A percentile compares a stretch with the other conserved stretches of the same genome.
phyloP scores from a whole-genome alignment of 805 yeast species.

The Saccharomycopsis sp. region DNA sequence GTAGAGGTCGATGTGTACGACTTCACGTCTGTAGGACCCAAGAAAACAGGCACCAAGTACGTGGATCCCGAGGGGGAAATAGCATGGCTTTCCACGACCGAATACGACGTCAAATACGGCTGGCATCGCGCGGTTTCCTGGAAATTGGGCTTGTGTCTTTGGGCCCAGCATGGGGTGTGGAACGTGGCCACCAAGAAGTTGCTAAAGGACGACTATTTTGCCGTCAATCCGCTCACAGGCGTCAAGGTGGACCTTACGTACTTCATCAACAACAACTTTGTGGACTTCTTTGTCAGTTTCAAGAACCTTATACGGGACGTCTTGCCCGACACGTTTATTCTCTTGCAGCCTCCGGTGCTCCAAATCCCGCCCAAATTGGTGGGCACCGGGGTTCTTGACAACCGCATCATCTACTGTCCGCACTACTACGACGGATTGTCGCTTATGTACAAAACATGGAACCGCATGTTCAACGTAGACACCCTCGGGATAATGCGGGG shows the following conservation, averaged over 20 bases:
- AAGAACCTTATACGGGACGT: conserved; percentile 42
- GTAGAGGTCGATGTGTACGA: conserved; percentile 63
- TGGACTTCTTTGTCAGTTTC: conserved; percentile 51
- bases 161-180: conserved; percentile 82
- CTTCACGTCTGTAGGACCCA: conserved; percentile 72
- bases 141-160: conserved; percentile 70
- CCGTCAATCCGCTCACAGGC: conserved; percentile 33
- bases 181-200: conserved; percentile 35
- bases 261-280: conserved; percentile 60
- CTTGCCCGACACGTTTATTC: conserved; percentile 37
- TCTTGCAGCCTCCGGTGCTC: conserved; percentile 79
- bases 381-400: conserved; percentile 45
- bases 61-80: conserved; percentile 61
- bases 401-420: conserved; percentile 67
- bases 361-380: conserved; percentile 65
- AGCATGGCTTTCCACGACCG: conserved; percentile 60
- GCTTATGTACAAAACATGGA: conserved; percentile 88
- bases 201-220: conserved; percentile 47
- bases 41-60: conserved; percentile 45
- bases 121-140: conserved; percentile 61
- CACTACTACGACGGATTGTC: conserved; percentile 96
- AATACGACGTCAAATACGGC: conserved; percentile 47
- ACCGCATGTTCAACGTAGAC: conserved; percentile 72
- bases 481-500: conserved; percentile 84
- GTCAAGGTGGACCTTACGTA: conserved; percentile 39